These are phyloP conservation scores for Cyclotella atomus DNA, from an alignment of 108 stramenopile genomes.

Conservation along the genomic window DNA sequence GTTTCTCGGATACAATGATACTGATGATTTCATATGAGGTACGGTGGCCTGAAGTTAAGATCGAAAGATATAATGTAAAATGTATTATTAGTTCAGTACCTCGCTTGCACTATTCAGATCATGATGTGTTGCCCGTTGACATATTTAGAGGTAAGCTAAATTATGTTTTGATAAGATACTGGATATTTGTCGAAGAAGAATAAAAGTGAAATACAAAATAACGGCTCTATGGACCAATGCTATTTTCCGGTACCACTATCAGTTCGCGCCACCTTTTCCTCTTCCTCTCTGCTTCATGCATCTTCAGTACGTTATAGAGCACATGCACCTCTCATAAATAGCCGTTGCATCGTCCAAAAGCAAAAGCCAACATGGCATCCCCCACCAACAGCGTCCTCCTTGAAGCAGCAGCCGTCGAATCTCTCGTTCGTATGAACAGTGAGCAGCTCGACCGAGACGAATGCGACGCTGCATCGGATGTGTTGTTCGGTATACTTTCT, in stretches of 20 bases:
- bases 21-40: too few species aligned
- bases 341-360: neutral
- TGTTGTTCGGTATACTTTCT: neutral
- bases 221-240: too few species aligned
- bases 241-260: neutral
- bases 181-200: too few species aligned
- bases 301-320: neutral
- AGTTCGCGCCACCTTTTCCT: neutral
- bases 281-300: neutral
- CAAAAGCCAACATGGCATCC: neutral
- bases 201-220: too few species aligned
- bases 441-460: neutral
- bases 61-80: too few species aligned
- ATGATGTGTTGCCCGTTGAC: too few species aligned
- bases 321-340: neutral
- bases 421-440: slow-evolving; percentile 6
- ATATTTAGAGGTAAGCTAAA: too few species aligned
- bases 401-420: slow-evolving; percentile 1
- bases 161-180: too few species aligned
- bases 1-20: too few species aligned
- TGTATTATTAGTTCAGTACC: too few species aligned
- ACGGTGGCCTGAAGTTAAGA: too few species aligned
- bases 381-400: neutral
- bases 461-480: neutral
- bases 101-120: too few species aligned